A percentile compares a stretch with the other conserved stretches of the same genome.
These are phyloP conservation scores for Suhomyces yuchorum DNA, from an alignment of 1,139 yeast species.

Conservation along the genomic window DNA sequence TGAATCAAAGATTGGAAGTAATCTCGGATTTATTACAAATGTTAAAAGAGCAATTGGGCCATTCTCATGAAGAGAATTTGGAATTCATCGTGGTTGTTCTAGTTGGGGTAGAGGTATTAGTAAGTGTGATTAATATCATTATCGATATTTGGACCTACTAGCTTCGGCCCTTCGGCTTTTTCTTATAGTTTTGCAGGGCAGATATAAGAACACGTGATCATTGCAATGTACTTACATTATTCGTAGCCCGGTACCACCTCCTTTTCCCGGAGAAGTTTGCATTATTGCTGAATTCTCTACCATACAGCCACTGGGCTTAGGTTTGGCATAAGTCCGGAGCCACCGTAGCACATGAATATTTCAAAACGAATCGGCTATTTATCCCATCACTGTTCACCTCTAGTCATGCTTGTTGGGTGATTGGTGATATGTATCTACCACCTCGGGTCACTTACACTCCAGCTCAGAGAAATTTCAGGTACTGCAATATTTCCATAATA, in stretches of 20 bases:
- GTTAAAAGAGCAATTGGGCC: conserved; percentile 96
- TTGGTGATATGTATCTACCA: too few species aligned
- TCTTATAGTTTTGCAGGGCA: conserved; percentile 1
- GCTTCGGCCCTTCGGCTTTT: not conserved
- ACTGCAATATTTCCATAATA: not conserved
- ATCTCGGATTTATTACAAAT: conserved; percentile 89
- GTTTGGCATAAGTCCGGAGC: not conserved
- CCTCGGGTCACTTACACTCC: too few species aligned
- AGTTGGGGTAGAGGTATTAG: conserved; percentile 89
- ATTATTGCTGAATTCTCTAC: not conserved
- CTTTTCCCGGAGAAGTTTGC: not conserved
- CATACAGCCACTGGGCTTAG: not conserved
- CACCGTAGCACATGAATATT: not conserved
- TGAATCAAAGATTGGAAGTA: conserved; percentile 90
- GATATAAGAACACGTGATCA: not conserved
- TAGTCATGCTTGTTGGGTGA: too few species aligned
- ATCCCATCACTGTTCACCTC: not conserved
- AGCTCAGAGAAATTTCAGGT: too few species aligned
- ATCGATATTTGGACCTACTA: conserved; percentile 42
- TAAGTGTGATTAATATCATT: conserved; percentile 73
- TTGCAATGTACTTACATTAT: not conserved
- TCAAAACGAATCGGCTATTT: not conserved
- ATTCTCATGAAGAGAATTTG: conserved; percentile 84
- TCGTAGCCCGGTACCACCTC: not conserved
- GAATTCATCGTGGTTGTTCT: conserved; percentile 92